Base-by-base conservation (phyloP, 2,329 filamentous ascomycete genomes). In the Penicillium sp. region DNA sequence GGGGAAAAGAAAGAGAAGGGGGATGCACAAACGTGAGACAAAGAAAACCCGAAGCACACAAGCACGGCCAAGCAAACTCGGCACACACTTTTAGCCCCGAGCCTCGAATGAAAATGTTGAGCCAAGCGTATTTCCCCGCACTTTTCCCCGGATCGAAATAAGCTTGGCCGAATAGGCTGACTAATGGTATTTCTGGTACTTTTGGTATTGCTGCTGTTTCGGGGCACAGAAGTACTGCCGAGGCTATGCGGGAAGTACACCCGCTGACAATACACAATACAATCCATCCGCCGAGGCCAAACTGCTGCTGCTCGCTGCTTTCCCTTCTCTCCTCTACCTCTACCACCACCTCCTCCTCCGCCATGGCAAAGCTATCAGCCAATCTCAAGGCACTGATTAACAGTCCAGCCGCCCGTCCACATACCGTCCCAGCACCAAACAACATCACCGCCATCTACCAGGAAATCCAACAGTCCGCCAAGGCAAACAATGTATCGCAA, bases 381-480 rank as follows among this genome's bases (percentile, higher is more conserved):
- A 76, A 84, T 46, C 80, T 93, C 63, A 92, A 92, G 75, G 81
- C 85, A 43, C 83, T 92, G 59, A 87, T 92, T 75, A 88, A 88
- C 65, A 83, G 87, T 55, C 81, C 87, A 3, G 83, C 86, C 64
- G 85, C 89, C 39, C 80, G 83, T 1, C 86, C 89, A 0, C 83
- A 85, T 46, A 86, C 85, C 2, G 80, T 86, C 2, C 81, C 86
- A 1, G 87, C 89, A 2, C 83, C 89, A 24, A 73, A 78, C 11
- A 79, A 83, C 55, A 88, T 92, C 51, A 75, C 79, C 44, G 81
- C 85, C 13, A 79, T 91, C 24, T 90, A 88, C 73, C 77, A 82
- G 56, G 75, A 78, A 26, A 86, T 92, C 65, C 84, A 86, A 13
- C 75, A 79, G 57, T 84, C 88, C 61, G 89, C 89, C 1, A 72